These are phyloP conservation scores for Parachaetomium inaequale DNA, from an alignment of 495 filamentous ascomycete species.

Conservation along the genomic window DNA sequence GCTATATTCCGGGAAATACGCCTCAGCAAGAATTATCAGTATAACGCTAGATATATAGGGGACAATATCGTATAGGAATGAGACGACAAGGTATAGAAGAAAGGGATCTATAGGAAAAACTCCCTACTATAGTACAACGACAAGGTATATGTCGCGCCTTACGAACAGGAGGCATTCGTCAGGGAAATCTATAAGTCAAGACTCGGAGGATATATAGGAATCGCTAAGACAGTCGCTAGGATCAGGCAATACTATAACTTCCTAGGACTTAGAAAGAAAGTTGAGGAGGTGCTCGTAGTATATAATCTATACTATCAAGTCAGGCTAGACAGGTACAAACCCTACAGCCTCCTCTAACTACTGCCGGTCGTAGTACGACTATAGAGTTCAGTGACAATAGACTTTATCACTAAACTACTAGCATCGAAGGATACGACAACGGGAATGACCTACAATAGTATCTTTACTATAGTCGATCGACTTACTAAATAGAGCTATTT, in stretches of 20 bases:
- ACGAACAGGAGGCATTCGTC: too few relatives aligned
- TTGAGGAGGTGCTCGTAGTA: neutral
- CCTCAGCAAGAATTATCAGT: too few relatives aligned
- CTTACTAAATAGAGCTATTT: too few relatives aligned
- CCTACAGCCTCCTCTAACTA: neutral
- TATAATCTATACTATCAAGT: neutral
- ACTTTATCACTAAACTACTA: slow-evolving; percentile 2
- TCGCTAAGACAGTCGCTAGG: neutral
- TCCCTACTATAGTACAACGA: too few relatives aligned
- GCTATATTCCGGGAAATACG: too few relatives aligned
- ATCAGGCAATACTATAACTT: neutral
- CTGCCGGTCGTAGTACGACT: neutral
- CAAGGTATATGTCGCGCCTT: too few relatives aligned
- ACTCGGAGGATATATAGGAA: slow-evolving; percentile 1
- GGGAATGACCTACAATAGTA: slow-evolving; percentile 11
- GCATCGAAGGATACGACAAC: slow-evolving; percentile 11
- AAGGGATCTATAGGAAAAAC: too few relatives aligned
- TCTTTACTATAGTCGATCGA: slow-evolving; percentile 11
- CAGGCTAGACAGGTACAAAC: neutral
- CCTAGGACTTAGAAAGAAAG: neutral
- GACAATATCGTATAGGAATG: too few relatives aligned
- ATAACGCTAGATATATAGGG: too few relatives aligned
- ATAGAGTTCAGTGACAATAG: too few relatives aligned
- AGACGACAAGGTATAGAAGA: too few relatives aligned
- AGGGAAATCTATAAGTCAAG: neutral